A percentile compares a stretch with the other conserved stretches of the same genome.
These are phyloP conservation scores for Porpolomopsis calyptriformis DNA, from an alignment of 768 basidiomycete species.

Conservation along the genomic window DNA sequence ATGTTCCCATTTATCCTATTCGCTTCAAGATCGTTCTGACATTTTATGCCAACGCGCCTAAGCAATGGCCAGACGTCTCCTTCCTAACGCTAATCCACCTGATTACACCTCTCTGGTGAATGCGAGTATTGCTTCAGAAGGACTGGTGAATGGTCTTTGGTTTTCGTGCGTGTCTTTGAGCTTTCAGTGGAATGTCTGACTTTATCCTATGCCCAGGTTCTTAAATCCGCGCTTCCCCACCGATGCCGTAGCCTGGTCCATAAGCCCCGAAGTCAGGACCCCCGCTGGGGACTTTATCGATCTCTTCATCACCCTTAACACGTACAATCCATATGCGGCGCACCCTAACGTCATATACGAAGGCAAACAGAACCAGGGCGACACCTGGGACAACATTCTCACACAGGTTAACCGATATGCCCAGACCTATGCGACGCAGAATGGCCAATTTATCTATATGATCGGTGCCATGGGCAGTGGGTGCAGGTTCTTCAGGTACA, in stretches of 20 bases:
- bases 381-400: neutral
- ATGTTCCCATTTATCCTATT: neutral
- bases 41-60: neutral
- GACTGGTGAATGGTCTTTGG: neutral
- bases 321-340: neutral
- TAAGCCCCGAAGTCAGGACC: conserved; percentile 2
- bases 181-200: neutral
- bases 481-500: neutral
- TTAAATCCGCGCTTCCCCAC: neutral
- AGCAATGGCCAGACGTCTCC: neutral
- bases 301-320: conserved; percentile 1
- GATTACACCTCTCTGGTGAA: neutral
- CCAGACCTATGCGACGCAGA: neutral
- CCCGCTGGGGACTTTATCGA: neutral
- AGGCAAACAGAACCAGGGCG: neutral
- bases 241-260: neutral
- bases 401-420: neutral
- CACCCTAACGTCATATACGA: neutral
- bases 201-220: neutral
- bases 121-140: neutral
- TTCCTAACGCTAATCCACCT: neutral
- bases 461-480: neutral
- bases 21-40: neutral
- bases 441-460: conserved; percentile 1
- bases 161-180: conserved; percentile 2